Evolutionary conservation across 495 filamentous ascomycete species (phyloP), one percentile per base, ranked within the genome.

Genomic region (Aspergillus hancockii): DNA sequence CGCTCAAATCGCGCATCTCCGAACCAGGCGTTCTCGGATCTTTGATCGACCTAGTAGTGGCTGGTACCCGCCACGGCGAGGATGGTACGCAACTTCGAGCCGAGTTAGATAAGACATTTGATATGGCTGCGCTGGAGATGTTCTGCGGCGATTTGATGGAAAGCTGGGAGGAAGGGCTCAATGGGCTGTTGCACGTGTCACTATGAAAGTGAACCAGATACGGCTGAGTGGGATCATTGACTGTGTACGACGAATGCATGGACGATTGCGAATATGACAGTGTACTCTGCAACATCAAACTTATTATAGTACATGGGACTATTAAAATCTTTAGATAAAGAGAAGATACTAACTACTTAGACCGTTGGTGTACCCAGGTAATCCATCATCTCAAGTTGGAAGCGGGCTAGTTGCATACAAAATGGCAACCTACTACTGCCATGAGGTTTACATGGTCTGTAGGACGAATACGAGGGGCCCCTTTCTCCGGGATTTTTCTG

Each of bases 111-210:
- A 60, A 69, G n/a, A 67, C 67, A 19, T 34, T 79, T 36, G 72
- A 78, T 32, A 62, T 61, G 43, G 67, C 74, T 21, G 65, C 64
- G 6, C 52, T 79, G 49, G 78, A 81, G 56, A 16, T 79, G 38
- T 77, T 78, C 62, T 76, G 71, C 54, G 75, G 72, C 21, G 65
- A 72, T 43, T 58, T 81, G 63, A 77, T 74, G 69, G 76, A 81
- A 50, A 79, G 78, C 60, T 81, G 78, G 78, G 74, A 77, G 41
- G 75, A 78, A 45, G 75, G 65, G 14, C 68, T 81, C 23, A 69
- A 71, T 18, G 76, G 74, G 12, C 58, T 79, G 38, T 46, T 79
- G 62, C 47, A 49, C 8, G 72, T 78, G 43, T 72, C 56, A 41
- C 54, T 75, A 28, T 77, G 59, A 72, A 52, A 36, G 50, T 12